These are phyloP conservation scores for Oehlia diaphana DNA, from an alignment of 192 early-diverging fungal species.

Conservation along the genomic window DNA sequence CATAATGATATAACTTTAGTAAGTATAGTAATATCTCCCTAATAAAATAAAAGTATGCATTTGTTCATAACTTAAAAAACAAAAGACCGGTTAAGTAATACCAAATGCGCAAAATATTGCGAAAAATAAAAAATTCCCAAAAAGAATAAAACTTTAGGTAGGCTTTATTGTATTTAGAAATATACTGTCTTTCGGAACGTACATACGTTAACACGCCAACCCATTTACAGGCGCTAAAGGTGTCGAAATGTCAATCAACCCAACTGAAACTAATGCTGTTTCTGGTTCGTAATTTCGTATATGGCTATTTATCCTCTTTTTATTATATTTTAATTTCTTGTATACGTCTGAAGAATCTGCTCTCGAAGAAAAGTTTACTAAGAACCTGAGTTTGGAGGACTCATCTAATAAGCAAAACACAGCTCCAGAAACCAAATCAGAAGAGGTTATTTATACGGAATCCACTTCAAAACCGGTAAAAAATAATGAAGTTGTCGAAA, in stretches of 20 bases:
- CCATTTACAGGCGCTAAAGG: slow-evolving; percentile 4
- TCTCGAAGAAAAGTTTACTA: slow-evolving; percentile 2
- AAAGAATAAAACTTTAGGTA: too few relatives aligned
- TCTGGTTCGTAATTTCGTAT: slow-evolving; percentile 22
- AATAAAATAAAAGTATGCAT: too few relatives aligned
- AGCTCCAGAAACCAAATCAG: slow-evolving; percentile 17
- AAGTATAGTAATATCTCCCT: too few relatives aligned
- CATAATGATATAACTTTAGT: too few relatives aligned
- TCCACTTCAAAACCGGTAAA: slow-evolving; percentile 21
- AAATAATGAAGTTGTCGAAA: slow-evolving; percentile 16
- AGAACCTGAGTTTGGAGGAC: slow-evolving; percentile 20
- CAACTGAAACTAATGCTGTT: slow-evolving; percentile 15
- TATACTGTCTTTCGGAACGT: too few relatives aligned
- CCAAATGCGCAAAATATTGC: too few relatives aligned
- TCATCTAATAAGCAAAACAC: slow-evolving; percentile 12
- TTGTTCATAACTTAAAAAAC: too few relatives aligned
- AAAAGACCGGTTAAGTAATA: too few relatives aligned
- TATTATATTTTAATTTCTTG: slow-evolving; percentile 25
- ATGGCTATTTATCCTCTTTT: slow-evolving; percentile 25
- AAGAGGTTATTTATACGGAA: slow-evolving; percentile 9
- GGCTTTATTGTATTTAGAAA: too few relatives aligned
- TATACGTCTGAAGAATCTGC: slow-evolving; percentile 9
- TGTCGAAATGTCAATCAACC: slow-evolving; percentile 14
- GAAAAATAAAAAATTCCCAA: too few relatives aligned
- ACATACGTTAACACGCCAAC: slow-evolving; percentile 17